Evolutionary conservation across 768 basidiomycete species (phyloP).

Genomic region (Pleurotus cornucopiae): DNA sequence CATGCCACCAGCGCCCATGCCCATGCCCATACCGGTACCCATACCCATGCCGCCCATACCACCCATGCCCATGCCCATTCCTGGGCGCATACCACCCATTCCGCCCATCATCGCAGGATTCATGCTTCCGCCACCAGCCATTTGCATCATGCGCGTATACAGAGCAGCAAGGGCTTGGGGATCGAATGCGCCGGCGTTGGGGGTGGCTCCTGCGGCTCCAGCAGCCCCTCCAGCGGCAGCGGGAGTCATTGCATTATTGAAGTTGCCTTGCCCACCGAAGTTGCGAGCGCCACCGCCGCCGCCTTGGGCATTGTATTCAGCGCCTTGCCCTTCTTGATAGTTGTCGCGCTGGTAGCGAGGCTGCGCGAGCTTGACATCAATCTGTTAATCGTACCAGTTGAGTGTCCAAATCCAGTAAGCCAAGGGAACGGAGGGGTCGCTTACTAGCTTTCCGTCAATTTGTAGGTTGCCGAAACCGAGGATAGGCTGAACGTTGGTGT

Average conservation of each 20-base stretch:
- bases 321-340: constrained; percentile 37
- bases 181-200: constrained; percentile 62
- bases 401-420: neutral
- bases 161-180: constrained; percentile 89
- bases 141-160: constrained; percentile 94
- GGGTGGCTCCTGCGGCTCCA: constrained; percentile 30
- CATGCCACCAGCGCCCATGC: constrained; percentile 38
- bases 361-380: constrained; percentile 96
- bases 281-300: constrained; percentile 16
- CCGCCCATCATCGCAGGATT: constrained; percentile 60
- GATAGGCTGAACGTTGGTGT: constrained; percentile 85
- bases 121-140: constrained; percentile 57
- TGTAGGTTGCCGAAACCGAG: constrained; percentile 86
- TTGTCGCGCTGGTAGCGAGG: constrained; percentile 79
- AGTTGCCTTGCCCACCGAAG: constrained; percentile 35
- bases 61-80: constrained; percentile 35
- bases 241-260: constrained; percentile 22
- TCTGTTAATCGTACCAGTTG: constrained; percentile 40
- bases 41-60: constrained; percentile 29
- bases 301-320: constrained; percentile 15
- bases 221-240: constrained; percentile 21
- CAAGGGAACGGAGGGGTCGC: constrained; percentile 20
- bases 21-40: constrained; percentile 33
- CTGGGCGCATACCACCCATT: constrained; percentile 23
- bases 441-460: constrained; percentile 91